phyloP scores from a whole-genome alignment of 2,329 filamentous ascomycete genomes.

The Clonostachys sp. region DNA sequence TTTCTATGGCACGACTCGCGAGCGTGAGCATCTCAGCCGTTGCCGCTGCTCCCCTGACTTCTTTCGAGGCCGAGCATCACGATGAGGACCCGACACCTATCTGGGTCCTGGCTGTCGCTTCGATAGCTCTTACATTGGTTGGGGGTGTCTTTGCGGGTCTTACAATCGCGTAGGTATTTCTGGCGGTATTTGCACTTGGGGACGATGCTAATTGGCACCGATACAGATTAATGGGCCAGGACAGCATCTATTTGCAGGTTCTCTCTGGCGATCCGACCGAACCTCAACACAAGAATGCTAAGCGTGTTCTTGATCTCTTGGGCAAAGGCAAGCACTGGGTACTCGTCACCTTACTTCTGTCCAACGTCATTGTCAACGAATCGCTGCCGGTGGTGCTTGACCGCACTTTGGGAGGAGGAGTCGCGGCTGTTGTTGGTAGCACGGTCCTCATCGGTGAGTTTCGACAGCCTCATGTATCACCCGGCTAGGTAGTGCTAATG shows the following conservation, averaged over 20 bases:
- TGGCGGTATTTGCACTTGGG: neutral
- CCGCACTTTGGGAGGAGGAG: conserved; percentile 86
- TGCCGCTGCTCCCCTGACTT: conserved; percentile 38
- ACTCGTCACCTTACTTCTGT: conserved; percentile 84
- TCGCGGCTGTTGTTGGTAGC: conserved; percentile 89
- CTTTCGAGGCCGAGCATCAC: conserved; percentile 33
- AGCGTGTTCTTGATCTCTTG: conserved; percentile 73
- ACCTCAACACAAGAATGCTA: conserved; percentile 81
- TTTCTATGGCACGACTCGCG: conserved; percentile 47
- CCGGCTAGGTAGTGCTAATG: neutral
- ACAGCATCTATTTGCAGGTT: conserved; percentile 96
- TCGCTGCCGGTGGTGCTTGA: conserved; percentile 93
- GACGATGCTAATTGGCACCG: conserved; percentile 4
- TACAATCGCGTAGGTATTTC: conserved; percentile 72
- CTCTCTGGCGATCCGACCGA: conserved; percentile 81
- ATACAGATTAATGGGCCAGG: conserved; percentile 60
- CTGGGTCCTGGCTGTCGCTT: conserved; percentile 78
- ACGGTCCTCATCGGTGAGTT: conserved; percentile 84
- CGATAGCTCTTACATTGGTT: conserved; percentile 74
- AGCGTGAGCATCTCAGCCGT: conserved; percentile 43
- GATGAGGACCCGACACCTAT: conserved; percentile 53
- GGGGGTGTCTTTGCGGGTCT: conserved; percentile 93
- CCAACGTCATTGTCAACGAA: conserved; percentile 98
- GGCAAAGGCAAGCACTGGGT: conserved; percentile 97
- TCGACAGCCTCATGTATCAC: conserved; percentile 4